Conservation (phyloP, 345 rosid genomes). For the Kandelia obovata region DNA sequence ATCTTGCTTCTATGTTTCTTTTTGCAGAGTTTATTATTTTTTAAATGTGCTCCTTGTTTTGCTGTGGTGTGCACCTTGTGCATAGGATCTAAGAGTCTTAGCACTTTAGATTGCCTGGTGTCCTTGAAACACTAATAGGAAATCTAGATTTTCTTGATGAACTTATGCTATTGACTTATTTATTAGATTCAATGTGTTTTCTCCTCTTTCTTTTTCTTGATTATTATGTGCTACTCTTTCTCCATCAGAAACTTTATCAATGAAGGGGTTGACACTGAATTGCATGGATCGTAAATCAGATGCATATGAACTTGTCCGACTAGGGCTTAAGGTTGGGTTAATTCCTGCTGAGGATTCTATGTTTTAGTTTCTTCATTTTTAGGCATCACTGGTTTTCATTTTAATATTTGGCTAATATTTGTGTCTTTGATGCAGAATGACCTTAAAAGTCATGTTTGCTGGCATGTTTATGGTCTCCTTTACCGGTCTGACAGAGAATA, state of each 20-base stretch:
- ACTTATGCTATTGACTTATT: background rate
- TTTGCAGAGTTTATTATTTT: too few species aligned
- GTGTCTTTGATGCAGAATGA: conserved; percentile 71
- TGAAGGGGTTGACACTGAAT: conserved; percentile 96
- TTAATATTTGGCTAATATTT: conserved; percentile 16
- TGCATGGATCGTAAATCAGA: conserved; percentile 98
- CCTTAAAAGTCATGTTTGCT: conserved; percentile 98
- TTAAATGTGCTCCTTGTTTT: too few species aligned
- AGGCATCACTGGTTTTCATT: background rate
- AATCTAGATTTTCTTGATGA: background rate
- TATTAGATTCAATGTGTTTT: background rate
- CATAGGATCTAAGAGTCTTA: too few species aligned
- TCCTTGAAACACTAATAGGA: background rate
- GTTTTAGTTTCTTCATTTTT: background rate
- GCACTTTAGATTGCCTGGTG: too few species aligned
- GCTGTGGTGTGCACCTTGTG: too few species aligned
- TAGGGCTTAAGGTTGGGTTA: conserved; percentile 73
- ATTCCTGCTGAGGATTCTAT: conserved; percentile 12
- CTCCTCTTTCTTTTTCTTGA: background rate
- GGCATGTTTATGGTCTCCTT: conserved; percentile 98
- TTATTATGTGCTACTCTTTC: conserved; percentile 4
- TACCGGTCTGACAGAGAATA: conserved; percentile 98
- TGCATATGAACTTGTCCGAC: conserved; percentile 96
- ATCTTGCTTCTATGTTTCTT: too few species aligned
- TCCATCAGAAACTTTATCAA: conserved; percentile 82